These are phyloP conservation scores for Fragilariopsis cylindrus DNA, from an alignment of 108 stramenopile species.

Conservation along the genomic window DNA sequence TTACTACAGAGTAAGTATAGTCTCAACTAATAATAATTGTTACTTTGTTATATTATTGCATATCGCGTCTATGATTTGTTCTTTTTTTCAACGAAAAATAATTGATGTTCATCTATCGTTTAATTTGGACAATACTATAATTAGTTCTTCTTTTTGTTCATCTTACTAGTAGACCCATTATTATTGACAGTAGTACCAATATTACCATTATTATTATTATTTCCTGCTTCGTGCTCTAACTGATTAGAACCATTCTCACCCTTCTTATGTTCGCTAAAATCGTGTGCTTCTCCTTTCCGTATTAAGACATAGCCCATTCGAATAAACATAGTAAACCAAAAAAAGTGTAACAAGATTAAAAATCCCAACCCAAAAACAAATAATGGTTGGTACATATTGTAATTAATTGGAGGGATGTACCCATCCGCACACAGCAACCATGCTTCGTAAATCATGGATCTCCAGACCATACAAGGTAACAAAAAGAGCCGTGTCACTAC, in stretches of 20 bases:
- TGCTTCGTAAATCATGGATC: conserved; percentile 53
- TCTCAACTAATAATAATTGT: too few species aligned
- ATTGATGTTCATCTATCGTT: too few species aligned
- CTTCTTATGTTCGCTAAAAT: conserved; percentile 81
- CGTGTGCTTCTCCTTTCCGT: conserved; percentile 76
- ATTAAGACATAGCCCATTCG: conserved; percentile 79
- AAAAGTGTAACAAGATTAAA: conserved; percentile 67
- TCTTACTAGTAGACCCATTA: too few species aligned
- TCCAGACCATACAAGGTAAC: conserved; percentile 78
- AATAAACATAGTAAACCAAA: conserved; percentile 81
- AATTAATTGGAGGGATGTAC: conserved; percentile 43
- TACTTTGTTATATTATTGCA: too few species aligned
- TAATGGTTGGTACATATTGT: conserved; percentile 52
- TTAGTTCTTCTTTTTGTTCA: too few species aligned
- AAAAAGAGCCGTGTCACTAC: conserved; percentile 58
- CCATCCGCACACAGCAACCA: conserved; percentile 44
- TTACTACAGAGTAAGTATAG: too few species aligned
- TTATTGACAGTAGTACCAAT: background rate
- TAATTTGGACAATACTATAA: too few species aligned
- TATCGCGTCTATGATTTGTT: too few species aligned
- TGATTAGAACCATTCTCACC: conserved; percentile 52
- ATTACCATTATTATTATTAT: background rate
- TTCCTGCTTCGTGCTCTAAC: conserved; percentile 19
- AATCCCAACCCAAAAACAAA: conserved; percentile 60
- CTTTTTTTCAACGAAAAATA: too few species aligned